Evolutionary conservation across 2,329 filamentous ascomycete genomes (phyloP), one percentile per base, ranked within the genome.

Genomic region (Pestalotiopsis sp.): DNA sequence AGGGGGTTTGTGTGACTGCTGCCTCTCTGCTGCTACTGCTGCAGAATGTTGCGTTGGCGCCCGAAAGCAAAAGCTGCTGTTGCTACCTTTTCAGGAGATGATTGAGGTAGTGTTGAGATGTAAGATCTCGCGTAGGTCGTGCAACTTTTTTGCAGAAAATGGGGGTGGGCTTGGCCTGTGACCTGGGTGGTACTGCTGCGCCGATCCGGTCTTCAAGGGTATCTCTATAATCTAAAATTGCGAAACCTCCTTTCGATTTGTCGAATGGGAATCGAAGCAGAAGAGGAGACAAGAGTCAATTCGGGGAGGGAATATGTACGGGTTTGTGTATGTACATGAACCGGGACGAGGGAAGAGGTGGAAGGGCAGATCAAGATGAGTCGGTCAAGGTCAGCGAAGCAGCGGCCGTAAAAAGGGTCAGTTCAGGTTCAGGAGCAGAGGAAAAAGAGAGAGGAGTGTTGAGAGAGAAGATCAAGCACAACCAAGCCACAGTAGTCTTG

Each of bases 291-390:
- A 22, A 52, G 44, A n/a, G 14, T 35, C 17, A 52, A 52, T 52
- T n/a, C 5, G 58, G 22, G 58, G 22, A 38, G 26, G 26, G 2
- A 13, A 40, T 61, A 60, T 61, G 58, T 38, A 61, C 22, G 26
- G 58, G 35, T 17, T 61, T 61, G 39, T 61, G 58, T 61, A 61
- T 61, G 26, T 61, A 38, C 39, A 61, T 61, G 39, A 14, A 26
- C 17, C 17, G 13, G 26, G 30, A 60, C 26, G 58, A 61, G 26
- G 22, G 44, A n/a, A 52, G 44, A 35, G 30, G 7, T 52, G 44
- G 22, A n/a, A 52, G 44, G 44, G 20, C 44, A 22, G 44, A 35
- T 52, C 44, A 52, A 52, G 30, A 35, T 9, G 30, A 52, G 44
- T 52, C 44, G 44, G 44, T 52, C 44, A 52, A n/a, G 44, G 20